A percentile compares a stretch with the other conserved stretches of the same genome.
Conservation (phyloP, 768 basidiomycete genomes). For the Crepidotus variabilis region DNA sequence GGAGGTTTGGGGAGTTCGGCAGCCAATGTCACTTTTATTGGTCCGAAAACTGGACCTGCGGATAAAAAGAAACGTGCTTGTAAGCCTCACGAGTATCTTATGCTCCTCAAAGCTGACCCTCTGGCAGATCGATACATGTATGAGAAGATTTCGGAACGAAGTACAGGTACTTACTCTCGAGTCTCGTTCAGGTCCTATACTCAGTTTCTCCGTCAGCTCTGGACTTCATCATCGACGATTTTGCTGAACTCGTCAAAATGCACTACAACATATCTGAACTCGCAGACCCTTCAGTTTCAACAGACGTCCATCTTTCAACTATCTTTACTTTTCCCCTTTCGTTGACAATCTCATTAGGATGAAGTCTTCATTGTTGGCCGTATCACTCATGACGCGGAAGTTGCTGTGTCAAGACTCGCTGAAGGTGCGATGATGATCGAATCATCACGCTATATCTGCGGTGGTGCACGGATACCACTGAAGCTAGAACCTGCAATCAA, state of each 20-base stretch:
- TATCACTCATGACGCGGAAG: constrained; percentile 66
- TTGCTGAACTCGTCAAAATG: constrained; percentile 66
- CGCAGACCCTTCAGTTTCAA: constrained; percentile 59
- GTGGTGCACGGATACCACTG: constrained; percentile 64
- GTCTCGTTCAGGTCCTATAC: constrained; percentile 1
- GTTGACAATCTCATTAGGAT: constrained; percentile 37
- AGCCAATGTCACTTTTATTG: constrained; percentile 32
- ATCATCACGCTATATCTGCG: constrained; percentile 72
- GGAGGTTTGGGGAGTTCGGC: constrained; percentile 11
- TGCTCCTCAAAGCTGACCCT: neutral
- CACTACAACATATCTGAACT: constrained; percentile 72
- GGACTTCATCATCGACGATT: constrained; percentile 85
- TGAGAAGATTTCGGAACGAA: constrained; percentile 81
- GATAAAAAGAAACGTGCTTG: constrained; percentile 50
- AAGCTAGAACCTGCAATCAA: constrained; percentile 65
- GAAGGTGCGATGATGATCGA: constrained; percentile 78
- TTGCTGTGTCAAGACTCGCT: constrained; percentile 59
- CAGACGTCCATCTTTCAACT: constrained; percentile 31
- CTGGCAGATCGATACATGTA: constrained; percentile 86
- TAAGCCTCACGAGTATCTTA: constrained; percentile 29
- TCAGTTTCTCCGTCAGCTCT: constrained; percentile 46
- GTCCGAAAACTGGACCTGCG: constrained; percentile 32
- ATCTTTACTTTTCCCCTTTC: constrained; percentile 1
- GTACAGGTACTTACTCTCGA: constrained; percentile 56
- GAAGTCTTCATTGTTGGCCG: constrained; percentile 70